A percentile compares a stretch with the other conserved stretches of the same genome.
Conservation (phyloP, 2,329 filamentous ascomycete species). For the Claviceps sp. region DNA sequence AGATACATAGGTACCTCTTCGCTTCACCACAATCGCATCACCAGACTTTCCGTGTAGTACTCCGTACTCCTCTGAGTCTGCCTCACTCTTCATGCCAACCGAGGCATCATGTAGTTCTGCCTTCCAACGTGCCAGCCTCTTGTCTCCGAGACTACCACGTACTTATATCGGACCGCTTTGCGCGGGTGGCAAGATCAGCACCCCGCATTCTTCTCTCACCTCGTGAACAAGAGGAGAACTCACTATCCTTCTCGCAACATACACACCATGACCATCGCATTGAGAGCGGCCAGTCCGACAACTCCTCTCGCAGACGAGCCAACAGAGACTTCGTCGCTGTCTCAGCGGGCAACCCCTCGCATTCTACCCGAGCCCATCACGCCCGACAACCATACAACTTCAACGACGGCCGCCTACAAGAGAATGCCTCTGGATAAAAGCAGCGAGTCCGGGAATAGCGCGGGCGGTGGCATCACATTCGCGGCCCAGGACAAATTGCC, state of each 20-base stretch:
- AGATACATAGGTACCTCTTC: background rate
- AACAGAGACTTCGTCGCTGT: constrained; percentile 22
- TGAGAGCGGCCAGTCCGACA: constrained; percentile 40
- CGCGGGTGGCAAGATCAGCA: constrained; percentile 73
- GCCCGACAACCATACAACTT: constrained; percentile 8
- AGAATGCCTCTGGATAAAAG: constrained; percentile 32
- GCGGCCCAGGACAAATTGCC: constrained; percentile 77
- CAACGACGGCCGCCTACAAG: constrained; percentile 21
- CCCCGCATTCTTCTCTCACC: constrained; percentile 42
- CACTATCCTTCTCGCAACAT: constrained; percentile 10
- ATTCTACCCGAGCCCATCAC: constrained; percentile 22
- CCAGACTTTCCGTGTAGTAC: too few relatives aligned
- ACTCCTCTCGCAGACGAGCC: constrained; percentile 62
- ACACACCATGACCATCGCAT: constrained; percentile 24
- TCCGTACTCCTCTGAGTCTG: too few relatives aligned
- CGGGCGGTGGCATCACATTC: constrained; percentile 68
- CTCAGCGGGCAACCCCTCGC: constrained; percentile 25
- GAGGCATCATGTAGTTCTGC: constrained; percentile 4
- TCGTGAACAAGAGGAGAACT: background rate
- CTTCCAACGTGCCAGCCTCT: constrained; percentile 51
- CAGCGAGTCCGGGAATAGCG: constrained; percentile 18
- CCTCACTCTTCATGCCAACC: background rate
- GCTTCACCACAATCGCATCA: too few relatives aligned
- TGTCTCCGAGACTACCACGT: constrained; percentile 75
- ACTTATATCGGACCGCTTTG: constrained; percentile 83